A percentile compares a stretch with the other conserved stretches of the same genome.
Evolutionary conservation across 306 rosid genomes (phyloP).

Genomic region (peach (Prunus persica)): DNA sequence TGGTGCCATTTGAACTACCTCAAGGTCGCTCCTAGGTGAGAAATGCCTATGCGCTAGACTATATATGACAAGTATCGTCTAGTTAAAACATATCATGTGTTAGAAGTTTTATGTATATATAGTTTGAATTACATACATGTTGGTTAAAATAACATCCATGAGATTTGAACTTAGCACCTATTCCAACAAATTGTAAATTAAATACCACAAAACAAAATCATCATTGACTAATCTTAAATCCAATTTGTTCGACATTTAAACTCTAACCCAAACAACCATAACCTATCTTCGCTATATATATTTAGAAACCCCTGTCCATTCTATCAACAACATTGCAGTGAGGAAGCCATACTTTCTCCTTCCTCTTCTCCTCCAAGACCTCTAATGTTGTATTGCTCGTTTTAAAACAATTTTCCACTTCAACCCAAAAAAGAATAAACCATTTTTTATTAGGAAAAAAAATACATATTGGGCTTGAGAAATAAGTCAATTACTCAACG

Average conservation of each 20-base stretch:
- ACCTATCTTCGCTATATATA: not conserved
- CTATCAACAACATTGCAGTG: not conserved
- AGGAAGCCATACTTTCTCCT: not conserved
- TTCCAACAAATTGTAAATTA: too few relatives aligned
- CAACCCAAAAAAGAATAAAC: not conserved
- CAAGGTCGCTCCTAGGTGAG: too few relatives aligned
- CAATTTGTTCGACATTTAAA: not conserved
- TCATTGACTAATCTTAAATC: not conserved
- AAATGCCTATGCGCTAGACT: accelerated
- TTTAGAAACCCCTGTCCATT: not conserved
- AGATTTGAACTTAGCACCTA: not conserved
- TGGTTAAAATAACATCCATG: not conserved
- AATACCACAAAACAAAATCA: not conserved
- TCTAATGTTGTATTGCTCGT: too few relatives aligned
- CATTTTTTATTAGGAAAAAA: too few relatives aligned
- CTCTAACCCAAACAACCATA: not conserved
- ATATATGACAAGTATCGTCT: too few relatives aligned
- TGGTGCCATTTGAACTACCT: too few relatives aligned
- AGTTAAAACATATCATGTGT: too few relatives aligned
- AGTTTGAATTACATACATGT: too few relatives aligned
- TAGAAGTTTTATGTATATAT: too few relatives aligned
- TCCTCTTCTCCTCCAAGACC: too few relatives aligned
- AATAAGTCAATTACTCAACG: too few relatives aligned
- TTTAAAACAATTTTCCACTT: not conserved
- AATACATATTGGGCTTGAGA: too few relatives aligned